These are phyloP conservation scores for Tubosaeta sp. DNA, from an alignment of 768 basidiomycete genomes.

Conservation along the genomic window DNA sequence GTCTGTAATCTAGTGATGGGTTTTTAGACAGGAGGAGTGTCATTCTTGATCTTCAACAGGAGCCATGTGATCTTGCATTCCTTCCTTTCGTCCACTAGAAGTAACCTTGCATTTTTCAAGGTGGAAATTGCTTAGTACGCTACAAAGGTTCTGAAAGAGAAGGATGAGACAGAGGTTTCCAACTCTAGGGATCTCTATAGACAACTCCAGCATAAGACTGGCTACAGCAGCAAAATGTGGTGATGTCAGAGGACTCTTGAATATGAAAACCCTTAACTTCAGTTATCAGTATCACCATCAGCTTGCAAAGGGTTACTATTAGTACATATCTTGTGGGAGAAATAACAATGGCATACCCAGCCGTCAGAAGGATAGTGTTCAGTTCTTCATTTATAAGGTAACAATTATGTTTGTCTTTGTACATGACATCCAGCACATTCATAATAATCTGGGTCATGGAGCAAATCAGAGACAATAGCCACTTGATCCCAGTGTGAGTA, in stretches of 20 bases:
- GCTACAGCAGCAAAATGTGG: constrained; percentile 85
- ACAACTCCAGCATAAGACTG: constrained; percentile 87
- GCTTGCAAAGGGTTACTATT: constrained; percentile 58
- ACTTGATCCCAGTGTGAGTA: constrained; percentile 98
- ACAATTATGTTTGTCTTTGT: constrained; percentile 95
- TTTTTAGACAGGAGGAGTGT: constrained; percentile 98
- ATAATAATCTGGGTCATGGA: constrained; percentile 81
- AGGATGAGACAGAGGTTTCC: no score
- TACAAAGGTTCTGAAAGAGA: no score
- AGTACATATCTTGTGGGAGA: constrained; percentile 94
- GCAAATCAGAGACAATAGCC: constrained; percentile 64
- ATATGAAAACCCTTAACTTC: constrained; percentile 85
- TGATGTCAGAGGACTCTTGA: constrained; percentile 90
- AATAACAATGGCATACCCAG: constrained; percentile 88
- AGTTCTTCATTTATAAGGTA: constrained; percentile 95
- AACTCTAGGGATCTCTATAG: constrained; percentile 97
- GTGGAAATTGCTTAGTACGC: no score
- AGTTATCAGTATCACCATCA: constrained; percentile 52
- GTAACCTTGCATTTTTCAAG: no score
- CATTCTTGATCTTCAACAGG: constrained; percentile 98
- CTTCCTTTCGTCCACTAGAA: constrained; percentile 97
- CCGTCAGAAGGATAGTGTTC: constrained; percentile 78
- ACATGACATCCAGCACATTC: constrained; percentile 65
- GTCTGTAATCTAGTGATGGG: constrained; percentile 96
- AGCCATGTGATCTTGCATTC: constrained; percentile 99